Conservation (phyloP, 2,329 filamentous ascomycete species). For the Macroventuria anomochaeta region DNA sequence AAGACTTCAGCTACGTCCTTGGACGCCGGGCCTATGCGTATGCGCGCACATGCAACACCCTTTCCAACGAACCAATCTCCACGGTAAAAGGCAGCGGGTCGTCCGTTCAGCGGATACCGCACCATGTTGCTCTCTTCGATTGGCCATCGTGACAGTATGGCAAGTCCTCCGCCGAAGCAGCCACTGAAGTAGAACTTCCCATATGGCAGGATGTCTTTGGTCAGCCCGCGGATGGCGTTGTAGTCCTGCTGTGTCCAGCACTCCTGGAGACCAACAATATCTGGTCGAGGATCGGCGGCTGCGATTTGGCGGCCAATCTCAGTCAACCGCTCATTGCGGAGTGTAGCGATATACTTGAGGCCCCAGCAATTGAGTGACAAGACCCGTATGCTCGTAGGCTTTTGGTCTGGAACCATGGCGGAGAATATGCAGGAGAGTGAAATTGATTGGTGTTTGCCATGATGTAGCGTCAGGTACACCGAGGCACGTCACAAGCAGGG, state of each 20-base stretch:
- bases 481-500: slow-evolving; percentile 16
- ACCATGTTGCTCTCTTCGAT: slow-evolving; percentile 89
- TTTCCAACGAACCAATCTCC: slow-evolving; percentile 98
- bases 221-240: slow-evolving; percentile 74
- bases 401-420: slow-evolving; percentile 33
- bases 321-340: slow-evolving; percentile 76
- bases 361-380: slow-evolving; percentile 98
- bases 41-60: slow-evolving; percentile 82
- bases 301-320: slow-evolving; percentile 87
- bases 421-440: background rate
- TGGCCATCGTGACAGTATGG: slow-evolving; percentile 89
- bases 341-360: slow-evolving; percentile 81
- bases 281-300: slow-evolving; percentile 68
- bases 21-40: slow-evolving; percentile 70
- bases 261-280: slow-evolving; percentile 94
- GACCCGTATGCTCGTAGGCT: slow-evolving; percentile 69
- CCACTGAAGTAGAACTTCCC: slow-evolving; percentile 93
- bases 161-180: slow-evolving; percentile 87
- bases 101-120: slow-evolving; percentile 87
- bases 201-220: slow-evolving; percentile 77
- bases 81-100: slow-evolving; percentile 90
- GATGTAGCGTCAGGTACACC: slow-evolving; percentile 23
- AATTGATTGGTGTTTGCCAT: slow-evolving; percentile 4
- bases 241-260: slow-evolving; percentile 92
- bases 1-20: slow-evolving; percentile 85